phyloP scores from a whole-genome alignment of 306 rosid genomes.

The Carpinus fangiana region DNA sequence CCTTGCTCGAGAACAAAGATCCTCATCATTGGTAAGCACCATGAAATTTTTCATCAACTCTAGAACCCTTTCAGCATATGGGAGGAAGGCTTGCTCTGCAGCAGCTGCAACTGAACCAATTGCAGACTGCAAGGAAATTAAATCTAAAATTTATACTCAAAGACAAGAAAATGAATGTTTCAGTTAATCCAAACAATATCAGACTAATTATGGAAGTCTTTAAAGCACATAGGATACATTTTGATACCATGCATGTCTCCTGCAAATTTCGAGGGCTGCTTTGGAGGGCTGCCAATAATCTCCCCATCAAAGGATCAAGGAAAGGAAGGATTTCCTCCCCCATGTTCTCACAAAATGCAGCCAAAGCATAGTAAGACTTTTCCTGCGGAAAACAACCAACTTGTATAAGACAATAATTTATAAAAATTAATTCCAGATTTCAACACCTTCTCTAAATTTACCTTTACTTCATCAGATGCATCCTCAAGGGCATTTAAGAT shows the following conservation, averaged over 20 bases:
- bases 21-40: slow-evolving; percentile 91
- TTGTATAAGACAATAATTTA: slow-evolving; percentile 28
- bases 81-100: slow-evolving; percentile 91
- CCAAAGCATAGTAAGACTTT: slow-evolving; percentile 96
- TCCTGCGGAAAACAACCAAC: slow-evolving; percentile 56
- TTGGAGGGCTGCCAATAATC: slow-evolving; percentile 81
- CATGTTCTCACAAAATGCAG: slow-evolving; percentile 98
- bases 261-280: slow-evolving; percentile 78
- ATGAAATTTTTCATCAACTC: slow-evolving; percentile 92
- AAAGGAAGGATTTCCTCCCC: slow-evolving; percentile 96
- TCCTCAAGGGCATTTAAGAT: slow-evolving; percentile 94
- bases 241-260: slow-evolving; percentile 97
- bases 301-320: slow-evolving; percentile 92
- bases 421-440: slow-evolving; percentile 24
- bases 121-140: slow-evolving; percentile 74
- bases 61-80: slow-evolving; percentile 93
- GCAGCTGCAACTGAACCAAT: slow-evolving; percentile 98
- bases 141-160: slow-evolving; percentile 24
- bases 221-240: slow-evolving; percentile 22
- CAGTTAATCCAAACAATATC: neutral
- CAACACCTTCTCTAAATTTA: slow-evolving; percentile 35
- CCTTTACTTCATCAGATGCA: slow-evolving; percentile 95
- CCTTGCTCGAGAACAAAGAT: slow-evolving; percentile 91
- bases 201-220: slow-evolving; percentile 19
- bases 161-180: slow-evolving; percentile 11